Evolutionary conservation across 805 yeast species (phyloP), one percentile per base, ranked within the genome.

Genomic region (Wickerhamomyces chambardii): DNA sequence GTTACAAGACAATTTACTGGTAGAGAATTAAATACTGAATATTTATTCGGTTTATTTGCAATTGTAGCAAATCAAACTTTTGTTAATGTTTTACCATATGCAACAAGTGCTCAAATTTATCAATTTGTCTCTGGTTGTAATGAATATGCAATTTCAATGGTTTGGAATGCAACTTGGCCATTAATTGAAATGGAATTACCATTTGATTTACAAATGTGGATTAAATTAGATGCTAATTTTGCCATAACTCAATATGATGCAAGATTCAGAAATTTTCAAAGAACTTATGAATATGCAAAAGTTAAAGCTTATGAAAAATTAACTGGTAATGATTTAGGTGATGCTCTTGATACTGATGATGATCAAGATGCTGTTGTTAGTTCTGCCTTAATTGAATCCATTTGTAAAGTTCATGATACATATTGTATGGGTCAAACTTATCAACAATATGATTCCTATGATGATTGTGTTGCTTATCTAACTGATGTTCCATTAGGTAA

Each of bases 21-120:
- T 7, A 33, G 29, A 15, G 55, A 50, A 37, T 35, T 48, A 29
- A 47, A 47, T 33, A 48, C 52, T 5, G 53, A 47, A 30, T 50
- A 48, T 29, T 30, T 47, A 15, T 50, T 44, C 36, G 55, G 50
- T 15, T 25, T 47, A 17, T 48, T 48, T 24, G 36, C 43, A 10
- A 29, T 30, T 10, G 29, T 46, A 5, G 27, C 32, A n/a, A 37
- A 29, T 40, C 35, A 33, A 17, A 28, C n/a, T 30, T 34, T 25
- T 22, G 30, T 29, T 3, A 41, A 41, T 28, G 32, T 50, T 32
- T 34, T 46, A 29, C 50, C 52, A 10, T 36, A 34, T 27, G 43
- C 47, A 6, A 33, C 34, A 3, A 31, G 31, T 15, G 40, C 35
- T 32, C 33, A 40, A 11, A 30, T 46, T 15, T 26, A 34, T 17